Percentiles rank a stretch among this genome's conserved stretches.
phyloP scores from a whole-genome alignment of 2,329 filamentous ascomycete species.

The Gnomoniopsis sp. region DNA sequence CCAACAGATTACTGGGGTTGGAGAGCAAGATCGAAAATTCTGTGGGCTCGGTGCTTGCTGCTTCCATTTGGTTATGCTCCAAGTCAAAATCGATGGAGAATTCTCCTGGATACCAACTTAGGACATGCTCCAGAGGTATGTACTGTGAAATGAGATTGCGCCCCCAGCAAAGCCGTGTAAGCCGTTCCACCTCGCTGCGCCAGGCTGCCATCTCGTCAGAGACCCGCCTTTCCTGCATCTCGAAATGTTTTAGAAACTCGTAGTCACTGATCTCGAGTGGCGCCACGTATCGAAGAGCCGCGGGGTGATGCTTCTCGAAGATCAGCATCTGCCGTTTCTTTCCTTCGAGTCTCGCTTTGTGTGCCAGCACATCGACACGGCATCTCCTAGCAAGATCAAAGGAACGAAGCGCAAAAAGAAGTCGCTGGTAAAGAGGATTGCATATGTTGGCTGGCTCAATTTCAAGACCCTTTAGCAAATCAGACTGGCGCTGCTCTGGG shows the following conservation, averaged over 20 bases:
- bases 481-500: neutral
- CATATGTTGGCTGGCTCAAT: neutral
- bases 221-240: conserved; percentile 32
- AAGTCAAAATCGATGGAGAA: conserved; percentile 35
- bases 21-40: conserved; percentile 44
- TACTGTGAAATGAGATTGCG: conserved; percentile 41
- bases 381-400: neutral
- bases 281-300: neutral
- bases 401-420: neutral
- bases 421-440: neutral
- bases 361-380: neutral
- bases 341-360: neutral
- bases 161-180: conserved; percentile 38
- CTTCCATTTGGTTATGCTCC: neutral
- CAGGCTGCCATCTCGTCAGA: conserved; percentile 30
- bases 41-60: neutral
- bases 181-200: conserved; percentile 29
- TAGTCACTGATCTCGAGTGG: conserved; percentile 27
- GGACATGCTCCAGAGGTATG: conserved; percentile 35
- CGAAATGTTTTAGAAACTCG: conserved; percentile 43
- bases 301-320: neutral
- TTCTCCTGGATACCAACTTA: conserved; percentile 38
- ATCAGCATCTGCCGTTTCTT: neutral
- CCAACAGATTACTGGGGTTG: conserved; percentile 43
- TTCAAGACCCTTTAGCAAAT: neutral